Percentiles rank a stretch among this genome's conserved stretches.
These are phyloP conservation scores for Chlorella ohadii DNA, from an alignment of 139 green algal genomes.

Conservation along the genomic window DNA sequence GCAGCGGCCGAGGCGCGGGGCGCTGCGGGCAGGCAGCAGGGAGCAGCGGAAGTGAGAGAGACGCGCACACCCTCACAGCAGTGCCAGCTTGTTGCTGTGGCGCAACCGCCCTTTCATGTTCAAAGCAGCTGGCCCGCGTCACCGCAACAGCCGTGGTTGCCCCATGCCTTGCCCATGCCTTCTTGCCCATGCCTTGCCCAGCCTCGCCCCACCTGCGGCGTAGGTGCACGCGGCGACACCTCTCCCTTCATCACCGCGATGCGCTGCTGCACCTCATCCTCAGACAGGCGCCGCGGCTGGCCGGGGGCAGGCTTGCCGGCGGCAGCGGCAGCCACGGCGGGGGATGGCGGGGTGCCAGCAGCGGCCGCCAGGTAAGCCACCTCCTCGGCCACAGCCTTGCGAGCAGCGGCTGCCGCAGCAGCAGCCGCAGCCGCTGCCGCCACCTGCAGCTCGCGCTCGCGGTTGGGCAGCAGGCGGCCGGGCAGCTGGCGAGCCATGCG, in stretches of 20 bases:
- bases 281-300: constrained; percentile 13
- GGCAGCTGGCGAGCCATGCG: neutral
- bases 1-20: constrained; percentile 17
- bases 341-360: neutral
- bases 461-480: neutral
- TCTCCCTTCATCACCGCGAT: constrained; percentile 41
- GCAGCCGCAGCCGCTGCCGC: neutral
- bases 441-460: neutral
- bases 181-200: too few relatives aligned
- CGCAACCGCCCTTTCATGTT: too few relatives aligned
- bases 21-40: neutral
- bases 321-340: neutral
- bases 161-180: too few relatives aligned
- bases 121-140: too few relatives aligned
- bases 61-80: too few relatives aligned
- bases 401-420: neutral
- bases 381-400: neutral
- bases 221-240: neutral
- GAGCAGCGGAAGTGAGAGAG: too few relatives aligned
- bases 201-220: neutral
- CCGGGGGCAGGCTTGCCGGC: too few relatives aligned
- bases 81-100: too few relatives aligned
- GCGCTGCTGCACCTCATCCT: constrained; percentile 43
- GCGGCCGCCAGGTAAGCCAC: neutral
- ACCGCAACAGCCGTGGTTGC: too few relatives aligned